Percentiles rank a stretch among this genome's conserved stretches.
Evolutionary conservation across 2,329 filamentous ascomycete genomes (phyloP).

Genomic region (Lasiodiplodia citricola): DNA sequence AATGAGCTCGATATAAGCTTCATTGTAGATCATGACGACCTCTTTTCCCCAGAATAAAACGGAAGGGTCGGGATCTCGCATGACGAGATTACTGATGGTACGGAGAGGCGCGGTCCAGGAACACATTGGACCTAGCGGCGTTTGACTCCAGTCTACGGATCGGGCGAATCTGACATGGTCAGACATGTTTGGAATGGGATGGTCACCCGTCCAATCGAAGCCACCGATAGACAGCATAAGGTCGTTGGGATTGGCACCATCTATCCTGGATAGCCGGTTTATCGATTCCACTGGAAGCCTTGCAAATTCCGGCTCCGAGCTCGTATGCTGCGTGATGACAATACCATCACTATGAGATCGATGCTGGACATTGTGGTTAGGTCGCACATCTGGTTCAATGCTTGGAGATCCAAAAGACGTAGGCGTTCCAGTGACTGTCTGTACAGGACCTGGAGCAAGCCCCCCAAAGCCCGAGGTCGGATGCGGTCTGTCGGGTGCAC

Average conservation of each 20-base stretch:
- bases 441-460: neutral
- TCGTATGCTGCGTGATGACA: neutral
- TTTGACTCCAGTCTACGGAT: conserved; percentile 54
- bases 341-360: conserved; percentile 1
- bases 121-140: conserved; percentile 54
- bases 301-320: neutral
- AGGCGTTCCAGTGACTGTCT: neutral
- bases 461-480: neutral
- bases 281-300: neutral
- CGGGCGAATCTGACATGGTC: conserved; percentile 45
- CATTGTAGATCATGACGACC: conserved; percentile 46
- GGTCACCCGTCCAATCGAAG: conserved; percentile 45
- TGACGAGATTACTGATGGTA: conserved; percentile 43
- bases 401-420: neutral
- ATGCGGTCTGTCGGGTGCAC: conserved; percentile 25
- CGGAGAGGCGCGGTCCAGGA: conserved; percentile 56
- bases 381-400: neutral
- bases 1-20: conserved; percentile 39
- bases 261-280: neutral
- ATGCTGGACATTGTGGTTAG: neutral
- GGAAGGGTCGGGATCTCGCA: conserved; percentile 39
- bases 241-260: neutral
- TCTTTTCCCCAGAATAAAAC: conserved; percentile 50
- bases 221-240: conserved; percentile 11
- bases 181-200: conserved; percentile 28